phyloP scores from a whole-genome alignment of 2,329 filamentous ascomycete genomes.

The Talaromyces albobiverticillius region DNA sequence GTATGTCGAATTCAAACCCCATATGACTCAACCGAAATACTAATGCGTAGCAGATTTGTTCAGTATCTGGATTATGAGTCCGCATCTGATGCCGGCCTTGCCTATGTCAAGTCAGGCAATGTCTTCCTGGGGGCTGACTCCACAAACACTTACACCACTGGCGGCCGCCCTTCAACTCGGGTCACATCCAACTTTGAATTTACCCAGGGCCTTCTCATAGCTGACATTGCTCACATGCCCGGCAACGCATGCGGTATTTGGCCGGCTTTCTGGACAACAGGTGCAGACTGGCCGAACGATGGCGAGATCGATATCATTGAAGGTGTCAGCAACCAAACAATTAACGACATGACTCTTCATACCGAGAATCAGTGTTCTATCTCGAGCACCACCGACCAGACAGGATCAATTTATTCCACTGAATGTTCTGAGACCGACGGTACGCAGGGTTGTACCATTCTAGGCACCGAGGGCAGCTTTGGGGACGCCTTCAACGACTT shows the following conservation, averaged over 20 bases:
- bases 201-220: conserved; percentile 46
- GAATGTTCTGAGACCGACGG: conserved; percentile 38
- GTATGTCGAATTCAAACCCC: conserved; percentile 24
- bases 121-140: conserved; percentile 48
- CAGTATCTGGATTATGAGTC: conserved; percentile 43
- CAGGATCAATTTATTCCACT: conserved; percentile 30
- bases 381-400: conserved; percentile 39
- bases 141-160: conserved; percentile 32
- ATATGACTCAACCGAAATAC: neutral
- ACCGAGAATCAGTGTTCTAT: conserved; percentile 46
- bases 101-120: conserved; percentile 32
- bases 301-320: conserved; percentile 53
- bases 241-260: conserved; percentile 49
- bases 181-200: conserved; percentile 45
- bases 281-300: conserved; percentile 39
- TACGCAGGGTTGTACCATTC: conserved; percentile 45
- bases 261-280: conserved; percentile 50
- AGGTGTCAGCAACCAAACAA: conserved; percentile 46
- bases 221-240: conserved; percentile 50
- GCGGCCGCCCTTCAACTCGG: conserved; percentile 45
- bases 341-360: conserved; percentile 49
- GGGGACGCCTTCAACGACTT: conserved; percentile 54
- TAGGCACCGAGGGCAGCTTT: conserved; percentile 42
- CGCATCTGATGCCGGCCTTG: conserved; percentile 36
- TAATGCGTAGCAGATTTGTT: conserved; percentile 28